Evolutionary conservation across 176 grass and related monocot species (phyloP).

Genomic region (Ananas comosus): DNA sequence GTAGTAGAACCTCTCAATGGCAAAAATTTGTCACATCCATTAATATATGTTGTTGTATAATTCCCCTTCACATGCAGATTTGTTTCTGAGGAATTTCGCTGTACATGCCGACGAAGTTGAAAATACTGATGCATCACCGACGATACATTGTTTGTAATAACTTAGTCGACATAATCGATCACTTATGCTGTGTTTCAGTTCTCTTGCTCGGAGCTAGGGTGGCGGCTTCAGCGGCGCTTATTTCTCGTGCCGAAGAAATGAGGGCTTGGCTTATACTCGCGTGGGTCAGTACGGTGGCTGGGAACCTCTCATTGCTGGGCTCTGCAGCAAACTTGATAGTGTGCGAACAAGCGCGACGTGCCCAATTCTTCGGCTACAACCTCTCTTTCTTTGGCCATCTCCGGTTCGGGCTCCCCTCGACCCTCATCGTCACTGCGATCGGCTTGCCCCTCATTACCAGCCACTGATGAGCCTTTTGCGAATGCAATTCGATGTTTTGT

Average conservation of each 20-base stretch:
- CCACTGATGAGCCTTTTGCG: too few relatives aligned
- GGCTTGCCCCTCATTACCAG: constrained; percentile 59
- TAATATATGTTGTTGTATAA: too few relatives aligned
- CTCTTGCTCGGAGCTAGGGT: constrained; percentile 62
- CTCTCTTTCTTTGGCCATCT: constrained; percentile 82
- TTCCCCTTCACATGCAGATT: too few relatives aligned
- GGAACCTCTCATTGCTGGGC: constrained; percentile 81
- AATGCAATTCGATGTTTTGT: too few relatives aligned
- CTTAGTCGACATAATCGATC: not conserved
- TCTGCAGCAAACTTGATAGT: constrained; percentile 89
- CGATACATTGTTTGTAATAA: too few relatives aligned
- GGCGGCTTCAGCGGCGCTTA: constrained; percentile 54
- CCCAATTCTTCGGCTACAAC: constrained; percentile 52
- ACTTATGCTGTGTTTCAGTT: constrained; percentile 26
- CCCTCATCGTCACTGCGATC: constrained; percentile 44
- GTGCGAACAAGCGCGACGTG: constrained; percentile 77
- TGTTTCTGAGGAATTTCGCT: too few relatives aligned
- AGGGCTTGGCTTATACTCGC: constrained; percentile 82
- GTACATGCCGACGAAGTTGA: too few relatives aligned
- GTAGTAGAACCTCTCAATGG: too few relatives aligned
- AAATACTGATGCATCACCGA: too few relatives aligned
- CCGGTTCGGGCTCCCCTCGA: constrained; percentile 62
- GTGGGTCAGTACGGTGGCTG: constrained; percentile 93
- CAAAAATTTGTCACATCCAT: too few relatives aligned
- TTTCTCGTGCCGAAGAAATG: constrained; percentile 36